Evolutionary conservation across 495 filamentous ascomycete genomes (phyloP), one percentile per base, ranked within the genome.

Genomic region (Penicillium bialowiezense): DNA sequence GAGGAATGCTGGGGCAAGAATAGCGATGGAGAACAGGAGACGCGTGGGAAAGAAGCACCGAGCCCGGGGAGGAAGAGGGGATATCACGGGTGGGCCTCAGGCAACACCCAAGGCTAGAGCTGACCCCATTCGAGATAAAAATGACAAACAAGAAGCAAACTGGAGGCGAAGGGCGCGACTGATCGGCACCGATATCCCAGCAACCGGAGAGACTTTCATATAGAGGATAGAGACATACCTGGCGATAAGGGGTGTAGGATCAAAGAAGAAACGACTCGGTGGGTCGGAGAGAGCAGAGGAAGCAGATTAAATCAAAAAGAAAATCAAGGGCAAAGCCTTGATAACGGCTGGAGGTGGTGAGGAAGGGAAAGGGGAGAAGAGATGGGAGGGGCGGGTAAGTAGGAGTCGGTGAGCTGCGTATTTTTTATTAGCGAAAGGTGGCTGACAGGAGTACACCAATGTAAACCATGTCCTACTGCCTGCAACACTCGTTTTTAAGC

Each of bases 271-370:
- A 10, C 10, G 29, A 32, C 7, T 32, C 29, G 37, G 35, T 28
- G 21, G 47, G 37, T 35, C 36, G 34, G 37, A 47, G 34, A 38
- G 50, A 39, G 42, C 42, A 51, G 56, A 26, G 14, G 50, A 36
- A 52, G 28, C 23, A 54, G 51, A 53, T 32, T 26, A 14, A 47
- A 8, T 29, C 43, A 55, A 14, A 52, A 43, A 63, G 50, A 51
- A 48, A 56, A 43, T 51, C 64, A 72, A 71, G 69, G 69, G 51
- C 69, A 56, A 59, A 49, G 69, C 64, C 69, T 71, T 70, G 69
- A 69, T 58, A 52, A 52, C 56, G 51, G 44, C 40, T 52, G 58
- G 52, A 44, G 26, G 28, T 54, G 57, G 28, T 52, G 56, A 31
- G 40, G 35, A 26, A 39, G 26, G 44, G 42, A 36, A 26, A 38